phyloP scores from a whole-genome alignment of 2,329 filamentous ascomycete genomes.

The Pseudogymnoascus sp. region DNA sequence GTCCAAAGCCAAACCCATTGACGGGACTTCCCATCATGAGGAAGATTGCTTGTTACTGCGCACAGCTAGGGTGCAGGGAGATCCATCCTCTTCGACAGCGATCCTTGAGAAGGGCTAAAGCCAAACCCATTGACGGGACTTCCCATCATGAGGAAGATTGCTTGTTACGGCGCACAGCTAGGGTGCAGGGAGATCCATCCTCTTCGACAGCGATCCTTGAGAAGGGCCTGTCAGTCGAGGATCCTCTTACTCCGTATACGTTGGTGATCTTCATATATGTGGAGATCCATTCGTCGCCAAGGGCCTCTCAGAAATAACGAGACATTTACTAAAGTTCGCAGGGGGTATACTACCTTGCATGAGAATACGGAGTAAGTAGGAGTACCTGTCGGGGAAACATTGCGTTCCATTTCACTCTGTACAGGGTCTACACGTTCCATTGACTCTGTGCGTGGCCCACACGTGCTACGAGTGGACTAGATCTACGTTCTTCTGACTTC shows the following conservation, averaged over 20 bases:
- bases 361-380: conserved; percentile 2
- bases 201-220: neutral
- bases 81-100: neutral
- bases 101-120: neutral
- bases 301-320: neutral
- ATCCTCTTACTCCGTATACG: neutral
- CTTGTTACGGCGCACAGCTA: neutral
- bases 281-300: neutral
- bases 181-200: neutral
- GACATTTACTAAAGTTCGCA: neutral
- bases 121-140: neutral
- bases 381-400: neutral
- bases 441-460: neutral
- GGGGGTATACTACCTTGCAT: neutral
- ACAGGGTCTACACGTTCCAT: neutral
- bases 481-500: neutral
- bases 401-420: neutral
- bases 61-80: neutral
- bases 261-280: neutral
- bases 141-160: neutral
- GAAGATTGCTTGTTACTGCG: neutral
- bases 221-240: neutral
- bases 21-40: neutral
- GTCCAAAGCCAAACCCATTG: neutral
- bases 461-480: conserved; percentile 4